Base-by-base conservation (phyloP, 2,329 filamentous ascomycete species). In the Coniochaeta ligniaria region DNA sequence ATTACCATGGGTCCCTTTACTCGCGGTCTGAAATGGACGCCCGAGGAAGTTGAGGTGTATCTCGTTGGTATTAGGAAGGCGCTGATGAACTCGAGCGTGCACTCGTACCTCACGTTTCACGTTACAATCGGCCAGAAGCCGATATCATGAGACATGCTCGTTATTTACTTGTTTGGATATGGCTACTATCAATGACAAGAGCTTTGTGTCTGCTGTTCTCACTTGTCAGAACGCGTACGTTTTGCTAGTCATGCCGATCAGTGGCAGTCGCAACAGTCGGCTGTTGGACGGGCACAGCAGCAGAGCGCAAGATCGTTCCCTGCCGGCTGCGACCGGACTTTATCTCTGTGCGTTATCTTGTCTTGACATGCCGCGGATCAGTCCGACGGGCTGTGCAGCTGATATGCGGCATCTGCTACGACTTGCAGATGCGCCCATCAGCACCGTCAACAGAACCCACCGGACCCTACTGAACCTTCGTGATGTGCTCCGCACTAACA, bases 51-150 rank as follows among this genome's bases (percentile, higher is more conserved):
- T 8, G 35, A 63, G 28, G 60, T 64, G 6, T 66, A 67, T 36
- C 28, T 66, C 24, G 60, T 62, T 6, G 56, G 59, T 2, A 58
- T 65, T 59, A 71, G 76, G 36, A 76, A 58, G 59, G 67, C 67
- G 57, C 60, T 68, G 22, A 63, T 60, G 60, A 65, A 65, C 58
- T 45, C 59, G 41, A 43, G 60, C 3, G 36, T 64, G 17, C 67
- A 68, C 50, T 36, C 52, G 2, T 68, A 67, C 20, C 26, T 52
- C 12, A 24, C 47, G 47, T 52, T 52, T 31, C 47, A 52, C 17
- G 26, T 52, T 31, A 52, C 47, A 17, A 28, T 52, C 20, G 47
- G 47, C 14, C 47, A 52, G 24, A 52, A 52, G 47, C 47, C 47
- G 26, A 52, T 20, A 22, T n/a, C 6, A 22, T 47, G 43, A 47